These are phyloP conservation scores for Globisporangium radiosum DNA, from an alignment of 352 stramenopile species.

Conservation along the genomic window DNA sequence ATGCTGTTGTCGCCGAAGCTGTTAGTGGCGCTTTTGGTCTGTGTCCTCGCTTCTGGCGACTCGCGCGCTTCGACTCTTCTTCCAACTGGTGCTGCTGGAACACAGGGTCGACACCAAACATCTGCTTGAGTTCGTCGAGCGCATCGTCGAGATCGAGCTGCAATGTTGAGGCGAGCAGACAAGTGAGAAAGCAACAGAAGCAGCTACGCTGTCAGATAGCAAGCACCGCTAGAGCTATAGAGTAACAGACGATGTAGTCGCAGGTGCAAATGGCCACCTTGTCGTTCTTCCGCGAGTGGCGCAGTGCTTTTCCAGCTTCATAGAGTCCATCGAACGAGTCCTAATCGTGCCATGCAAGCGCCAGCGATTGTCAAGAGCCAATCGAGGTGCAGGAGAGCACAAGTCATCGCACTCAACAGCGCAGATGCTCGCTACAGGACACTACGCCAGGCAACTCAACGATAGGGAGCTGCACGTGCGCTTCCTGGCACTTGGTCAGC, in stretches of 20 bases:
- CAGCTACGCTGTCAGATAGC: too few species aligned
- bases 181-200: neutral
- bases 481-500: slow-evolving; percentile 38
- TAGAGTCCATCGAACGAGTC: slow-evolving; percentile 29
- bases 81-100: slow-evolving; percentile 2
- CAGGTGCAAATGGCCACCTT: slow-evolving; percentile 19
- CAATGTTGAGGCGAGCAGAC: neutral
- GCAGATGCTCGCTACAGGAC: too few species aligned
- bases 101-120: too few species aligned
- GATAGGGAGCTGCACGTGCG: slow-evolving; percentile 48
- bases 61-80: slow-evolving; percentile 27
- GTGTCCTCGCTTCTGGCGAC: slow-evolving; percentile 19
- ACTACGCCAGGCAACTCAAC: slow-evolving; percentile 11
- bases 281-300: neutral
- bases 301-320: slow-evolving; percentile 11
- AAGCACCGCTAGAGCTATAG: too few species aligned
- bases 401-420: too few species aligned
- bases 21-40: slow-evolving; percentile 11
- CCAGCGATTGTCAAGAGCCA: too few species aligned
- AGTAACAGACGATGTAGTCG: too few species aligned
- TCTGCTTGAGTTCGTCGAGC: slow-evolving; percentile 24
- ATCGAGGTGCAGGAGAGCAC: too few species aligned
- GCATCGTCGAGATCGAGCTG: slow-evolving; percentile 38
- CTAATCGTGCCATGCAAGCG: slow-evolving; percentile 13
- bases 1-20: neutral